A percentile compares a stretch with the other conserved stretches of the same genome.
phyloP scores from a whole-genome alignment of 768 basidiomycete genomes.

The Daedaleopsis nitida region DNA sequence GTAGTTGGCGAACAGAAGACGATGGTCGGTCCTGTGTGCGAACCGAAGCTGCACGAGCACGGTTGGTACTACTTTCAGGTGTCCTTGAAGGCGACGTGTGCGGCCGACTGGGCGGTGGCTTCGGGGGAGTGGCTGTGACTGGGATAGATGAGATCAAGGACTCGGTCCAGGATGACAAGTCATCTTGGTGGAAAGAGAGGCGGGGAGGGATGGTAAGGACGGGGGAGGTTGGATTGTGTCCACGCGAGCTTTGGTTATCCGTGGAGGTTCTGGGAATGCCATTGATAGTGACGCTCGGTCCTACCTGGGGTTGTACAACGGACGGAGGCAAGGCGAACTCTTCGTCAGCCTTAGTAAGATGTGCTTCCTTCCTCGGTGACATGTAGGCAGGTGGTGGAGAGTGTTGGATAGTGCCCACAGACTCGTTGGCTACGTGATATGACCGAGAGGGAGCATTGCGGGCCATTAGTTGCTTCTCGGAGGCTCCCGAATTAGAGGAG shows the following conservation, averaged over 20 bases:
- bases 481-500: slow-evolving; percentile 15
- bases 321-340: slow-evolving; percentile 21
- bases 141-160: slow-evolving; percentile 57
- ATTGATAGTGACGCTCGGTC: not conserved
- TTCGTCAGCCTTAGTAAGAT: slow-evolving; percentile 14
- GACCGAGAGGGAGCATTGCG: slow-evolving; percentile 41
- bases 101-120: slow-evolving; percentile 4
- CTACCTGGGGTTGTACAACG: not conserved
- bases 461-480: slow-evolving; percentile 26
- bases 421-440: slow-evolving; percentile 45
- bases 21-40: not conserved
- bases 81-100: not conserved
- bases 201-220: slow-evolving; percentile 45
- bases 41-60: slow-evolving; percentile 1
- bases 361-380: slow-evolving; percentile 25
- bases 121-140: slow-evolving; percentile 17
- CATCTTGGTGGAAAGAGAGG: slow-evolving; percentile 55
- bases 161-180: slow-evolving; percentile 56
- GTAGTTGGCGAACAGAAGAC: slow-evolving; percentile 12
- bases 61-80: not conserved
- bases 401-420: slow-evolving; percentile 26
- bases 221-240: slow-evolving; percentile 3
- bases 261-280: not conserved
- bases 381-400: slow-evolving; percentile 53
- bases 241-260: slow-evolving; percentile 8